These are phyloP conservation scores for Hericium erinaceus DNA, from an alignment of 768 basidiomycete species.

Conservation along the genomic window DNA sequence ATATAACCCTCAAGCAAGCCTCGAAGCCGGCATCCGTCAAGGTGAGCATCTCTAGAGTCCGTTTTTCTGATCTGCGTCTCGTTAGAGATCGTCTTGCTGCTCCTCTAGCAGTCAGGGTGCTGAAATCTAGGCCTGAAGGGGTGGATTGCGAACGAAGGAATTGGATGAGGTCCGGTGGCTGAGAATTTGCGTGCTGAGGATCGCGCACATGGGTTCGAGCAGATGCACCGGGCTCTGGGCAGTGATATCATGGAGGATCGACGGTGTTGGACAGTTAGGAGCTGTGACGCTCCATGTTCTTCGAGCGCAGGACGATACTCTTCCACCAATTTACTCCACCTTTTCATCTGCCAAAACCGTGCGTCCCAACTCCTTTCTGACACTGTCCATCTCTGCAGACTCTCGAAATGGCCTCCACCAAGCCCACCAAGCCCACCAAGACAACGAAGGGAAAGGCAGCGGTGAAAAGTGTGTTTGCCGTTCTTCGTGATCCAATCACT, in stretches of 20 bases:
- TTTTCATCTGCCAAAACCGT: neutral
- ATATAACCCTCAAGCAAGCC: neutral
- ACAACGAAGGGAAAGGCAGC: conserved; percentile 53
- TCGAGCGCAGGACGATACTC: neutral
- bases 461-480: conserved; percentile 30
- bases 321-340: neutral
- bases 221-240: too few species aligned
- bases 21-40: conserved; percentile 21
- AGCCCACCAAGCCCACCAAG: conserved; percentile 25
- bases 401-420: conserved; percentile 45
- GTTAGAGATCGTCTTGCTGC: neutral
- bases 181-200: neutral
- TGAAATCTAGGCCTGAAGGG: conserved; percentile 11
- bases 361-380: neutral
- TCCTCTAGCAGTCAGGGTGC: neutral
- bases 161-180: conserved; percentile 10
- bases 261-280: neutral
- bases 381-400: neutral
- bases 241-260: neutral
- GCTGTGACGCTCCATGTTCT: neutral
- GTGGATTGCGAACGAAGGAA: conserved; percentile 1
- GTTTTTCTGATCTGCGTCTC: neutral
- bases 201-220: too few species aligned
- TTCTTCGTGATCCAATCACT: neutral
- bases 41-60: conserved; percentile 16